A percentile compares a stretch with the other conserved stretches of the same genome.
Evolutionary conservation across 176 grass and related monocot genomes (phyloP).

Genomic region (Eragrostis nindensis): DNA sequence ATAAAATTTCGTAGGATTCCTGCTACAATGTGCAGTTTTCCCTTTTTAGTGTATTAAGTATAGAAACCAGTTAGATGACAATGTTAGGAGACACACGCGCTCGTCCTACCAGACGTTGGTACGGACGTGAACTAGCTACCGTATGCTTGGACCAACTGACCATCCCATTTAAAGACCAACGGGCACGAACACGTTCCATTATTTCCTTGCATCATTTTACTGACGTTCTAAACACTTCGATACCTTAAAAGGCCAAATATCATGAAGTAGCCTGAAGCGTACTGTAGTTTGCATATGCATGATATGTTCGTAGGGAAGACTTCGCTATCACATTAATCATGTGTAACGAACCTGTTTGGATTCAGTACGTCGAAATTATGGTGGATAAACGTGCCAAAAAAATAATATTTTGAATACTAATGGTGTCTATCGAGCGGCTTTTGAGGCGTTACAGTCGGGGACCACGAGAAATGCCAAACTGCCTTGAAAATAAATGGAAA

Average conservation of each 20-base stretch:
- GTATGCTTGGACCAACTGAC: background rate
- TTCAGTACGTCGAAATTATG: too few species aligned
- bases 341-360: background rate
- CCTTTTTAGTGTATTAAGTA: too few species aligned
- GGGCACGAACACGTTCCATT: conserved; percentile 1
- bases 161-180: background rate
- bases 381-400: too few species aligned
- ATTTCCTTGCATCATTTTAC: background rate
- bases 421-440: too few species aligned
- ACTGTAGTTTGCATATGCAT: too few species aligned
- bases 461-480: background rate
- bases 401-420: too few species aligned
- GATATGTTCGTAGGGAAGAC: background rate
- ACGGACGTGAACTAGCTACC: conserved; percentile 37
- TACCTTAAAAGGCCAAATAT: too few species aligned
- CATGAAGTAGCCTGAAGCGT: too few species aligned
- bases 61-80: background rate
- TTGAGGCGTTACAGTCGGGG: too few species aligned
- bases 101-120: background rate
- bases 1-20: background rate
- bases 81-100: background rate
- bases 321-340: background rate
- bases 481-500: background rate
- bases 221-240: too few species aligned
- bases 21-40: background rate